Evolutionary conservation across 1,284 basidiomycete species (phyloP).

Genomic region (Cystobasidiaceae sp.): DNA sequence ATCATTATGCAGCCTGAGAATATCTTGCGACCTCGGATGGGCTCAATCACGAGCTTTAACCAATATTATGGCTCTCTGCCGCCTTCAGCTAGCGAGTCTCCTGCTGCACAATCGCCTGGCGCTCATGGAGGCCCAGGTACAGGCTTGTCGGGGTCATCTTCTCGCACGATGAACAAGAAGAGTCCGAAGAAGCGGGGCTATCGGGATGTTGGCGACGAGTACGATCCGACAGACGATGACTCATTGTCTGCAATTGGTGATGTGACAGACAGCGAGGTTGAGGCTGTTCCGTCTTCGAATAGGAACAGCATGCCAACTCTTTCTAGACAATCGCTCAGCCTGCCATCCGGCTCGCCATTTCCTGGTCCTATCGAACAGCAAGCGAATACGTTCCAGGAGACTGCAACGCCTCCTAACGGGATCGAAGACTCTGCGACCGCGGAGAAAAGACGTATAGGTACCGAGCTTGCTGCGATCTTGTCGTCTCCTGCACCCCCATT

Average conservation of each 20-base stretch:
- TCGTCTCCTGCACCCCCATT: slow-evolving; percentile 11
- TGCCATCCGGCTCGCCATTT: slow-evolving; percentile 29
- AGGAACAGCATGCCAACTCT: slow-evolving; percentile 33
- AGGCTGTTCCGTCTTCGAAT: neutral
- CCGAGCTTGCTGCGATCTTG: neutral
- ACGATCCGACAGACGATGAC: neutral
- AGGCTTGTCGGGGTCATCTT: neutral
- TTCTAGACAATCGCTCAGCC: slow-evolving; percentile 32
- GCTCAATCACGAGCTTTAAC: slow-evolving; percentile 19
- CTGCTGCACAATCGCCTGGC: neutral
- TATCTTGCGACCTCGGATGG: neutral
- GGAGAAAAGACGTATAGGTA: neutral
- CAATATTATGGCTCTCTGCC: slow-evolving; percentile 15
- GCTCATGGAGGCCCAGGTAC: neutral
- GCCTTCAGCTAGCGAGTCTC: neutral
- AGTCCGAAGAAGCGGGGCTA: neutral
- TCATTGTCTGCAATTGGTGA: neutral
- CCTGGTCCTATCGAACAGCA: too few species aligned
- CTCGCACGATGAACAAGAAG: neutral
- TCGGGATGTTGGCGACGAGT: neutral
- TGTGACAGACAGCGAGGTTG: neutral
- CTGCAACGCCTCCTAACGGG: neutral
- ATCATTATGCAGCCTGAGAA: too few species aligned
- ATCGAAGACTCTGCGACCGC: neutral
- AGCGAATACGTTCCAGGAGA: neutral